These are phyloP conservation scores for Leavenworthia alabamica DNA, from an alignment of 345 rosid species.

Conservation along the genomic window DNA sequence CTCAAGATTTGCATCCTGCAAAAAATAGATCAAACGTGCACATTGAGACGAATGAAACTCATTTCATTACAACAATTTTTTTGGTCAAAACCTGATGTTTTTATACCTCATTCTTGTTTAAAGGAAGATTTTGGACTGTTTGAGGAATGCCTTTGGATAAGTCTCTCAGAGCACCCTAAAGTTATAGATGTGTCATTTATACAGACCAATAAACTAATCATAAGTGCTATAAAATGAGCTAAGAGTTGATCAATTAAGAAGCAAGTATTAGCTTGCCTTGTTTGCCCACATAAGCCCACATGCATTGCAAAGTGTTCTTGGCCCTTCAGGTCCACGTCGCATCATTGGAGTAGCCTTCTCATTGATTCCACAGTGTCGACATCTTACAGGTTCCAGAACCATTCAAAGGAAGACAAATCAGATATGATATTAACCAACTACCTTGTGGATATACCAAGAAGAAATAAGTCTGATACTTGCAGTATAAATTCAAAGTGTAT, in stretches of 20 bases:
- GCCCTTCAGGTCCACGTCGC: constrained; percentile 73
- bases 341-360: constrained; percentile 67
- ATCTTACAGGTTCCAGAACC: constrained; percentile 33
- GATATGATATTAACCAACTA: not conserved
- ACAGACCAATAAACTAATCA: not conserved
- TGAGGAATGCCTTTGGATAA: constrained; percentile 50
- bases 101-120: constrained; percentile 42
- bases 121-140: constrained; percentile 28
- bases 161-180: constrained; percentile 56
- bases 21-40: not conserved
- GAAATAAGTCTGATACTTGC: not conserved
- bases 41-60: not conserved
- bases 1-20: constrained; percentile 42
- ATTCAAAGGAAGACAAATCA: not conserved
- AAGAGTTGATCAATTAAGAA: not conserved
- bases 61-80: not conserved
- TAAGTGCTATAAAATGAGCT: not conserved
- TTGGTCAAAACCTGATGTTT: not conserved
- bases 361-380: constrained; percentile 52
- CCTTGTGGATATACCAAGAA: not conserved
- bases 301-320: constrained; percentile 69
- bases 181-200: constrained; percentile 1
- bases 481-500: not conserved
- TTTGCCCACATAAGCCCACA: constrained; percentile 80
- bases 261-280: constrained; percentile 35